phyloP scores from a whole-genome alignment of 768 basidiomycete genomes.

The Fomitopsis pulvina region DNA sequence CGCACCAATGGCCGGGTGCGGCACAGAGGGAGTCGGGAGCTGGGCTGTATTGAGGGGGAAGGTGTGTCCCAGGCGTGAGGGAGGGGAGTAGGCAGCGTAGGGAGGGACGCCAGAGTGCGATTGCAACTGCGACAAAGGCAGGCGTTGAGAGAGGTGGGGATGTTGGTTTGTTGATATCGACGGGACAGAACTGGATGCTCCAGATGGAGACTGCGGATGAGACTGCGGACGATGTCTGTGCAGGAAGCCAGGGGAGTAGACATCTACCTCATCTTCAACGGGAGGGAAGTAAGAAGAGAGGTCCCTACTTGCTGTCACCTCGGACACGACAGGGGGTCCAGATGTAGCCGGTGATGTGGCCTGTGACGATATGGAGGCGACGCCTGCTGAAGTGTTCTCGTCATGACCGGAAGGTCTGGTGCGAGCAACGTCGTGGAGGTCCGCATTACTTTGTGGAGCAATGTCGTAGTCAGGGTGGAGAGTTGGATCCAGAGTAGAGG shows the following conservation, averaged over 20 bases:
- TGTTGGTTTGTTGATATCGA: neutral
- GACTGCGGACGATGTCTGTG: neutral
- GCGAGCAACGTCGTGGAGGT: neutral
- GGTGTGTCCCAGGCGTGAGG: neutral
- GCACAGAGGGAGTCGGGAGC: slow-evolving; percentile 3
- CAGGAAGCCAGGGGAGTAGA: slow-evolving; percentile 5
- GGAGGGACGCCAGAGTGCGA: neutral
- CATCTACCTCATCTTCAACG: slow-evolving; percentile 16
- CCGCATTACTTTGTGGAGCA: neutral
- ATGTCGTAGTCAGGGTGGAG: neutral
- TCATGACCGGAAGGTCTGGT: neutral
- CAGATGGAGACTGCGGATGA: neutral
- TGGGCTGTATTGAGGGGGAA: slow-evolving; percentile 2
- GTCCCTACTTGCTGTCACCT: slow-evolving; percentile 9
- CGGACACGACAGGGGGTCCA: slow-evolving; percentile 23
- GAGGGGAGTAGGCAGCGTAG: neutral
- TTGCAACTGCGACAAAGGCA: neutral
- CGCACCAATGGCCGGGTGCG: slow-evolving; percentile 15
- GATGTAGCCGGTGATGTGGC: neutral
- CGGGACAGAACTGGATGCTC: neutral
- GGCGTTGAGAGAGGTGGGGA: neutral
- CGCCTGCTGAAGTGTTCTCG: neutral
- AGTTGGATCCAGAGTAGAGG: neutral
- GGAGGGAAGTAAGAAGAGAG: slow-evolving; percentile 32
- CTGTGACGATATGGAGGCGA: neutral